Conservation (phyloP, 495 filamentous ascomycete genomes). For the Hypoxylon trugodes region DNA sequence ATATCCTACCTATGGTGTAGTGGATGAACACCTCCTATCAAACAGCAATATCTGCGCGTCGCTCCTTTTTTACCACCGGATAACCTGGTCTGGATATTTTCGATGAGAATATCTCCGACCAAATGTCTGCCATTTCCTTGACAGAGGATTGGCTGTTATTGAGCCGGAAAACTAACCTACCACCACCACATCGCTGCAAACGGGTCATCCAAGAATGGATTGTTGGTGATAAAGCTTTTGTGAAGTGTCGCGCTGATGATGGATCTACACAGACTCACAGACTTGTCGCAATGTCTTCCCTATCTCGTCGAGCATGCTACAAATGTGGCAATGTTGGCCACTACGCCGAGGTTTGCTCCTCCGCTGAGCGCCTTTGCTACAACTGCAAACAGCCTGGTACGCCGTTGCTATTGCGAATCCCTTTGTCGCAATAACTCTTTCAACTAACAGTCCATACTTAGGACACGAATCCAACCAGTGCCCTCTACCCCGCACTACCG, state of each 20-base stretch:
- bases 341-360: constrained; percentile 98
- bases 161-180: constrained; percentile 16
- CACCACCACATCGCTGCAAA: constrained; percentile 47
- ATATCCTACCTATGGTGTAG: background rate
- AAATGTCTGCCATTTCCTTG: constrained; percentile 42
- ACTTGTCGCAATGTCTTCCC: constrained; percentile 77
- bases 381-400: constrained; percentile 97
- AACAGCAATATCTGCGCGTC: constrained; percentile 3
- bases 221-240: constrained; percentile 41
- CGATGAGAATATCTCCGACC: constrained; percentile 10
- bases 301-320: constrained; percentile 98
- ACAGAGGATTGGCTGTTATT: constrained; percentile 41
- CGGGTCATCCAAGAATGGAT: constrained; percentile 46
- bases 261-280: constrained; percentile 49
- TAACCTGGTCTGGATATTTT: background rate
- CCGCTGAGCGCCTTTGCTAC: constrained; percentile 97
- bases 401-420: constrained; percentile 32
- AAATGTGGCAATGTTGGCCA: constrained; percentile 99
- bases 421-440: constrained; percentile 25
- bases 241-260: constrained; percentile 50
- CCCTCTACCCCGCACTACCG: constrained; percentile 93
- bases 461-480: constrained; percentile 98
- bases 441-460: constrained; percentile 46
- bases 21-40: background rate
- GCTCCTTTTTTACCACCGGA: background rate